Evolutionary conservation across 2,329 filamentous ascomycete species (phyloP), one percentile per base, ranked within the genome.

Genomic region (Gliomastix tumulicola): DNA sequence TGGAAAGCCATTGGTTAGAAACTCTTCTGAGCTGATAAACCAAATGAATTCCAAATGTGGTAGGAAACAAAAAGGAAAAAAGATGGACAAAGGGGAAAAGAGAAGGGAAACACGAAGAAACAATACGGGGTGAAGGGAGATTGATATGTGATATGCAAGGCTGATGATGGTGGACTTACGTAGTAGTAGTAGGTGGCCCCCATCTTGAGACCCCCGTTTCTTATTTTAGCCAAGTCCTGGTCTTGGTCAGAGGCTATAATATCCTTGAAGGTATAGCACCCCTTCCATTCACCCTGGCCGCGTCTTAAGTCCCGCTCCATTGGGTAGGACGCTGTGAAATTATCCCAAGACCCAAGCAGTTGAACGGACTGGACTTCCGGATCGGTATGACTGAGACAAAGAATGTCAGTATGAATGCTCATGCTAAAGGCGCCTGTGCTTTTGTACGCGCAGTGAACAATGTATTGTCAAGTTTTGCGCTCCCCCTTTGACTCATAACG

Each of bases 101-200:
- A 21, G 34, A 21, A 22, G 23, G n/a, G n/a, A n/a, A n/a, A n/a
- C n/a, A n/a, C n/a, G n/a, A n/a, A n/a, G n/a, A n/a, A n/a, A n/a
- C n/a, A n/a, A n/a, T n/a, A n/a, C n/a, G n/a, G n/a, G n/a, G n/a
- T n/a, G n/a, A n/a, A n/a, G n/a, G n/a, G n/a, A n/a, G n/a, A n/a
- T n/a, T n/a, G n/a, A n/a, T n/a, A n/a, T n/a, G n/a, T n/a, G n/a
- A n/a, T n/a, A n/a, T n/a, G n/a, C n/a, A n/a, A 23, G 30, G 33
- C 17, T 21, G 15, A 22, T 9, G n/a, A n/a, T n/a, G n/a, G n/a
- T n/a, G n/a, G 31, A 71, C 84, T 63, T 68, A 94, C 88, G 63
- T 92, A 96, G 69, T 94, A 97, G 74, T 90, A 96, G 62, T 96
- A 96, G 13, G 83, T 92, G 41, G 84, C 79, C 31, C 89, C 89